These are phyloP conservation scores for Termitomyces sp. DNA, from an alignment of 768 basidiomycete genomes.

Conservation along the genomic window DNA sequence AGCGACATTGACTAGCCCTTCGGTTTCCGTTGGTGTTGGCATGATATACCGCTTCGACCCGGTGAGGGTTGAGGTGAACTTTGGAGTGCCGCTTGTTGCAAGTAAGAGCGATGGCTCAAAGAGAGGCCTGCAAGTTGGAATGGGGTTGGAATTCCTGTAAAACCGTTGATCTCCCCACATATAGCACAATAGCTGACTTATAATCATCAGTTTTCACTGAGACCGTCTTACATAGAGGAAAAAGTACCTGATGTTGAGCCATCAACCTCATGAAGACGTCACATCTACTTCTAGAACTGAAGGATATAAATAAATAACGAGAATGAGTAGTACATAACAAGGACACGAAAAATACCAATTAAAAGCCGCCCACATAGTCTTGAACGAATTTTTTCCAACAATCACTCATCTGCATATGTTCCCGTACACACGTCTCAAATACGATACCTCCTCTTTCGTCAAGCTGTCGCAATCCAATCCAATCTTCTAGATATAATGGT, in stretches of 20 bases:
- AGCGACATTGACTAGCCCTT: conserved; percentile 48
- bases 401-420: conserved; percentile 69
- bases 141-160: conserved; percentile 65
- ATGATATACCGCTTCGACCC: conserved; percentile 82
- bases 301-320: too few relatives aligned
- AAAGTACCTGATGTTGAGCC: too few relatives aligned
- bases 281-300: too few relatives aligned
- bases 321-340: neutral
- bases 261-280: too few relatives aligned
- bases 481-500: conserved; percentile 72
- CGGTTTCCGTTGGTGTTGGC: conserved; percentile 78
- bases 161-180: neutral
- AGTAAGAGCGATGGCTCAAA: conserved; percentile 61
- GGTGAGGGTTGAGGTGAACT: conserved; percentile 82
- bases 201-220: too few relatives aligned
- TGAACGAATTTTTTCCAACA: conserved; percentile 59
- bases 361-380: conserved; percentile 33
- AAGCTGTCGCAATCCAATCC: conserved; percentile 73
- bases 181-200: neutral
- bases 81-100: conserved; percentile 78
- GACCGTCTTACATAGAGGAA: neutral
- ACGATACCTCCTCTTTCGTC: conserved; percentile 63
- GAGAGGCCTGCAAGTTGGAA: conserved; percentile 76
- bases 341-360: too few relatives aligned
- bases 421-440: conserved; percentile 62